Base-by-base conservation (phyloP, 371 early-diverging fungal genomes). In the Cokeromyces recurvatus region DNA sequence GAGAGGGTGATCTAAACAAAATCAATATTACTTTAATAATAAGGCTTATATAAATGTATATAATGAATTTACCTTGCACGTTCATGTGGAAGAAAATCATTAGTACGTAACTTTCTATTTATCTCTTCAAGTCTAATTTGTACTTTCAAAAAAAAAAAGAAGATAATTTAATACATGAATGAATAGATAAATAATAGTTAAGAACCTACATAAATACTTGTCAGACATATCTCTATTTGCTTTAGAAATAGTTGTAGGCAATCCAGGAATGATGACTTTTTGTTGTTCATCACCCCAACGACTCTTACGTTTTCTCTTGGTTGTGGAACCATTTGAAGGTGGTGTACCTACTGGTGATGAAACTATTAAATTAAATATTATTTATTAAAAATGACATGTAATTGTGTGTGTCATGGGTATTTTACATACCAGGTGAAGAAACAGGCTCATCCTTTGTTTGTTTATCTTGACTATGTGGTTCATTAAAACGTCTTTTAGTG, bases 51-150 rank as follows among this genome's bases (percentile, higher is more conserved):
- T 29, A 8, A 29, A 29, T 8, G 29, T 5, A 8, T 29, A 29
- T 11, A 38, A 31, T n/a, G 31, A 41, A 7, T 16, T 16, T 74
- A 86, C 86, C 85, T 76, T 31, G 78, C 72, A 32, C 78, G 71
- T 43, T 88, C 90, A 10, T 75, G 59, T 10, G 97, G 97, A 21
- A 93, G 74, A 34, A 81, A 81, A 59, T 95, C 91, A 17, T 90
- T 90, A 23, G 74, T 79, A 24, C 86, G 74, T 32, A 97, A 70
- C 58, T 88, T 88, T 36, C 84, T 73, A 29, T 82, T 80, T 48
- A 95, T 88, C 60, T 97, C 96, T 57, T 95, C 95, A 39, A 97
- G 66, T 32, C 95, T 80, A 53, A 94, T 70, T 62, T 88, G 86
- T 20, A 91, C 86, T n/a, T n/a, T n/a, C n/a, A n/a, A n/a, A n/a